Evolutionary conservation across 2,329 filamentous ascomycete species (phyloP).

Genomic region (Lachnellula hyalina): DNA sequence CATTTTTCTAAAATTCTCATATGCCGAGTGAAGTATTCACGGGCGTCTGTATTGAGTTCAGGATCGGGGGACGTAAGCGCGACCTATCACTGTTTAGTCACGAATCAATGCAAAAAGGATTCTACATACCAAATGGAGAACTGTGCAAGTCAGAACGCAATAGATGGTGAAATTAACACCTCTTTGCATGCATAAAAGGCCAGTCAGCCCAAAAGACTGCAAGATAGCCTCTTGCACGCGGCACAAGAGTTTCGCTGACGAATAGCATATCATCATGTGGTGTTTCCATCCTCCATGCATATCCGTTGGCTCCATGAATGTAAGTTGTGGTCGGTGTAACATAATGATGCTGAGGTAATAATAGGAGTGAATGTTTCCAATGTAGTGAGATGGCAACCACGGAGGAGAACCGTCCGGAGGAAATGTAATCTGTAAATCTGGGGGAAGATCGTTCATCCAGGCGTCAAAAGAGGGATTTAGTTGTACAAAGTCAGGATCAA

Average conservation of each 20-base stretch:
- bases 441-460: constrained; percentile 73
- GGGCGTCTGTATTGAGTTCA: constrained; percentile 76
- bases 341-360: constrained; percentile 82
- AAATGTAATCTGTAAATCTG: constrained; percentile 72
- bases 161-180: constrained; percentile 97
- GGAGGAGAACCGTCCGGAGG: constrained; percentile 74
- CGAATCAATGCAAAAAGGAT: neutral
- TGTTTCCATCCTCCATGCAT: constrained; percentile 76
- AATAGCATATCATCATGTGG: constrained; percentile 82
- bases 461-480: constrained; percentile 71
- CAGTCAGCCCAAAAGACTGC: constrained; percentile 69
- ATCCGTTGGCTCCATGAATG: constrained; percentile 66
- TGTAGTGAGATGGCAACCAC: constrained; percentile 79
- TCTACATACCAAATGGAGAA: constrained; percentile 78
- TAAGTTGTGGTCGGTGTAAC: constrained; percentile 80
- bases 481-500: constrained; percentile 76
- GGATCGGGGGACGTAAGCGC: constrained; percentile 91
- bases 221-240: constrained; percentile 80
- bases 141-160: constrained; percentile 81
- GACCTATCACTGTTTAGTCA: constrained; percentile 49
- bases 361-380: constrained; percentile 86
- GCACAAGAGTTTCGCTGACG: constrained; percentile 78
- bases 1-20: constrained; percentile 91
- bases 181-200: constrained; percentile 85
- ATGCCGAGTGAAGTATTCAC: constrained; percentile 85